Percentiles rank a stretch among this genome's conserved stretches.
phyloP scores from a whole-genome alignment of 352 stramenopile species.

The Blastocystis sp. region DNA sequence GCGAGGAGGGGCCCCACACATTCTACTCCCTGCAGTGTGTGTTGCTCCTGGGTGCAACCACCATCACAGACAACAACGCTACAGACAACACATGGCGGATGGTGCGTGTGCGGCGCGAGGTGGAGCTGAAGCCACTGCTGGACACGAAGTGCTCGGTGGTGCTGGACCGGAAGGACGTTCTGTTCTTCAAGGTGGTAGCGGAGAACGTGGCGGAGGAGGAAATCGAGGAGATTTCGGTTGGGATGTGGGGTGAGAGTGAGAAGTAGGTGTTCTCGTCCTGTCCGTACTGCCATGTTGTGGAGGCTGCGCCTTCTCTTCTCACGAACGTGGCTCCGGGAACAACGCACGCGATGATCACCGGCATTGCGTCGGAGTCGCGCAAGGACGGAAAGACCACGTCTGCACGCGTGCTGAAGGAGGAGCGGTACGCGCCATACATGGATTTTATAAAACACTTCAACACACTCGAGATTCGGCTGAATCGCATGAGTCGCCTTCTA shows the following conservation, averaged over 20 bases:
- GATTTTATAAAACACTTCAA: constrained; percentile 61
- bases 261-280: constrained; percentile 53
- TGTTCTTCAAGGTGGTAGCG: not conserved
- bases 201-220: constrained; percentile 53
- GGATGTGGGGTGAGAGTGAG: not conserved
- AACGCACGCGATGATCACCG: constrained; percentile 27
- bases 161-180: not conserved
- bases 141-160: not conserved
- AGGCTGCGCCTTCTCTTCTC: constrained; percentile 7
- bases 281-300: constrained; percentile 34
- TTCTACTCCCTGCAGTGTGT: constrained; percentile 11
- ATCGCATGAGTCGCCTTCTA: constrained; percentile 1
- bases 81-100: not conserved
- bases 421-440: not conserved
- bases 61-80: not conserved
- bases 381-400: not conserved
- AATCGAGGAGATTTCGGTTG: constrained; percentile 21
- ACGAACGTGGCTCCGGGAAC: constrained; percentile 30
- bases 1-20: not conserved
- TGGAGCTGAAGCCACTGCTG: constrained; percentile 19
- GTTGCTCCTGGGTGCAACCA: not conserved
- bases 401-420: not conserved
- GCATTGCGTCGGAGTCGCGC: not conserved
- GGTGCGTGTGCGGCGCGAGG: not conserved
- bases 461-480: constrained; percentile 37